A percentile compares a stretch with the other conserved stretches of the same genome.
phyloP scores from a whole-genome alignment of 345 rosid genomes.

The Triadica sebifera region DNA sequence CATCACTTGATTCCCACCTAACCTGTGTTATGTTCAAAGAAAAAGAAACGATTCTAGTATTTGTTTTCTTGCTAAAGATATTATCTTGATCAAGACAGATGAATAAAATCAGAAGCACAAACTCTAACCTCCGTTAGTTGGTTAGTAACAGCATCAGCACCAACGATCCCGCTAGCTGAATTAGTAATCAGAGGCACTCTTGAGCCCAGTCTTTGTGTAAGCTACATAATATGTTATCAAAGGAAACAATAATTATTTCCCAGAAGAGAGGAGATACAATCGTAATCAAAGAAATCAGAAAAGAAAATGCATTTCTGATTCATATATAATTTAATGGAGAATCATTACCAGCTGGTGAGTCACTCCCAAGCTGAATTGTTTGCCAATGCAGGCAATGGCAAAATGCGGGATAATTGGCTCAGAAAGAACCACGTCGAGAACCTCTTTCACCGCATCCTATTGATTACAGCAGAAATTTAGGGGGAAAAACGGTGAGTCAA shows the following conservation, averaged over 20 bases:
- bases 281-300: neutral
- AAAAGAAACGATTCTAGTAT: neutral
- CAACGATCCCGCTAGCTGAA: constrained; percentile 30
- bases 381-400: constrained; percentile 43
- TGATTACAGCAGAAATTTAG: constrained; percentile 7
- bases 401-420: constrained; percentile 66
- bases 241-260: neutral
- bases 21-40: constrained; percentile 12
- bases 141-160: constrained; percentile 23
- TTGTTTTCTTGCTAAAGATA: neutral
- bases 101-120: neutral
- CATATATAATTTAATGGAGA: no score
- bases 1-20: constrained; percentile 18
- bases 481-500: no score
- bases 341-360: constrained; percentile 28
- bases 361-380: constrained; percentile 28
- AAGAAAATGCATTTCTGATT: no score
- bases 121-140: constrained; percentile 25
- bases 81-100: neutral
- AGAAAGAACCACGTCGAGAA: constrained; percentile 55
- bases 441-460: constrained; percentile 58
- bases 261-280: neutral
- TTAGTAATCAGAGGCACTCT: constrained; percentile 25
- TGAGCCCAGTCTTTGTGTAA: constrained; percentile 22
- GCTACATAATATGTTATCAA: constrained; percentile 11